Evolutionary conservation across 2,329 filamentous ascomycete genomes (phyloP).

Genomic region (Monilinia aucupariae): DNA sequence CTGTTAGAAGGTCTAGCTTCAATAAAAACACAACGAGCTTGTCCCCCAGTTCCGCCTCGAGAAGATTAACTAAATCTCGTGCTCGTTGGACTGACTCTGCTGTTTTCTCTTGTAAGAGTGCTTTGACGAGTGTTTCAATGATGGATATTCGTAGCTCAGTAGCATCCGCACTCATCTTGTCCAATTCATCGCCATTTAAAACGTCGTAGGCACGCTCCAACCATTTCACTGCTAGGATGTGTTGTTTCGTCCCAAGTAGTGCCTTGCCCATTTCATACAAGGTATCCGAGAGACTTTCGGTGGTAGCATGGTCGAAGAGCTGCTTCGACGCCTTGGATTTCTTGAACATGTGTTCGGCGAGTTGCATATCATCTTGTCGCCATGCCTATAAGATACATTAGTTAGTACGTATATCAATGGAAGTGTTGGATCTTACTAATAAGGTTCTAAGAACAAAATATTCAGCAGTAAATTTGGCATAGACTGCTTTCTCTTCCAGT

Average conservation of each 20-base stretch:
- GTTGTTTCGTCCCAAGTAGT: constrained; percentile 48
- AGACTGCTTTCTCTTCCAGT: constrained; percentile 30
- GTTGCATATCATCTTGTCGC: constrained; percentile 65
- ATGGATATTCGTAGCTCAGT: constrained; percentile 61
- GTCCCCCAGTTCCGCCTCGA: constrained; percentile 59
- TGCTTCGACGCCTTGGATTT: constrained; percentile 46
- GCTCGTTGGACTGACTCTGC: constrained; percentile 47
- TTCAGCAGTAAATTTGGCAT: constrained; percentile 31
- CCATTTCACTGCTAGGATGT: constrained; percentile 61
- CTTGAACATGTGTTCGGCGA: constrained; percentile 71
- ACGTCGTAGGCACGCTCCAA: constrained; percentile 60
- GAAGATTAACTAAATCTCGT: constrained; percentile 49
- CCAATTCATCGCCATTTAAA: constrained; percentile 50
- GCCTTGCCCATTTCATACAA: constrained; percentile 68
- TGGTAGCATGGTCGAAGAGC: constrained; percentile 43
- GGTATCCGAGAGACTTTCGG: constrained; percentile 60
- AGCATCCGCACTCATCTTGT: constrained; percentile 52
- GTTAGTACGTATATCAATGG: neutral
- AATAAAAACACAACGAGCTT: constrained; percentile 62
- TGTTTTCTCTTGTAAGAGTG: constrained; percentile 45
- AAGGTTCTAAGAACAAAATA: constrained; percentile 38
- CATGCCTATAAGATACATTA: constrained; percentile 55
- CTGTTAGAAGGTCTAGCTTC: constrained; percentile 60
- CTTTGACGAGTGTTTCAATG: constrained; percentile 56
- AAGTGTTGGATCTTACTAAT: constrained; percentile 45